phyloP scores from a whole-genome alignment of 2,329 filamentous ascomycete species.

The Penicillium sp. region DNA sequence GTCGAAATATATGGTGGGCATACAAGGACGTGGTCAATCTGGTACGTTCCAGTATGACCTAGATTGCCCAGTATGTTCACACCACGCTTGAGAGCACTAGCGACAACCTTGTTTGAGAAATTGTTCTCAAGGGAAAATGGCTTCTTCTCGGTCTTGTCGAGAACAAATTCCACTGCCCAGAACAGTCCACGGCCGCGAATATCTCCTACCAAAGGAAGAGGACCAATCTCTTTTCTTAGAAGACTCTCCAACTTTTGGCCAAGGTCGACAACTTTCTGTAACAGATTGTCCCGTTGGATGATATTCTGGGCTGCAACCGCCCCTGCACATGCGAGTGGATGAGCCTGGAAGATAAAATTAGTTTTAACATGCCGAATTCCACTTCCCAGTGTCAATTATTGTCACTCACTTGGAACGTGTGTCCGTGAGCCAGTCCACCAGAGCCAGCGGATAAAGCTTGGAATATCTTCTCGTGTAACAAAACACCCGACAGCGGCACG shows the following conservation, averaged over 20 bases:
- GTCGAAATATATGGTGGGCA: slow-evolving; percentile 13
- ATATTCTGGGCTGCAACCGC: slow-evolving; percentile 62
- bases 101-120: not conserved
- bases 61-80: slow-evolving; percentile 14
- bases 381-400: too few species aligned
- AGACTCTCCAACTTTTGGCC: slow-evolving; percentile 13
- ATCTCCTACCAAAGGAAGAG: slow-evolving; percentile 52
- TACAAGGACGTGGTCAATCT: slow-evolving; percentile 14
- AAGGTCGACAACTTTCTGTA: slow-evolving; percentile 42
- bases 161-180: slow-evolving; percentile 45
- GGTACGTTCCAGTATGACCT: slow-evolving; percentile 12
- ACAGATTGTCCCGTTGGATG: slow-evolving; percentile 55
- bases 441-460: slow-evolving; percentile 46
- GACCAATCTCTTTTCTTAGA: slow-evolving; percentile 28
- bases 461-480: slow-evolving; percentile 51
- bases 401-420: slow-evolving; percentile 54
- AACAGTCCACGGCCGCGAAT: slow-evolving; percentile 59
- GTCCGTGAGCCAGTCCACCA: slow-evolving; percentile 52
- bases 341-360: slow-evolving; percentile 35
- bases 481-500: slow-evolving; percentile 50
- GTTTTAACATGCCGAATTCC: too few species aligned
- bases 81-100: not conserved
- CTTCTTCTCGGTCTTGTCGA: slow-evolving; percentile 12
- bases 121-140: not conserved
- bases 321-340: slow-evolving; percentile 54